A percentile compares a stretch with the other conserved stretches of the same genome.
phyloP scores from a whole-genome alignment of 495 filamentous ascomycete genomes.

The Pyrenula massariospora region DNA sequence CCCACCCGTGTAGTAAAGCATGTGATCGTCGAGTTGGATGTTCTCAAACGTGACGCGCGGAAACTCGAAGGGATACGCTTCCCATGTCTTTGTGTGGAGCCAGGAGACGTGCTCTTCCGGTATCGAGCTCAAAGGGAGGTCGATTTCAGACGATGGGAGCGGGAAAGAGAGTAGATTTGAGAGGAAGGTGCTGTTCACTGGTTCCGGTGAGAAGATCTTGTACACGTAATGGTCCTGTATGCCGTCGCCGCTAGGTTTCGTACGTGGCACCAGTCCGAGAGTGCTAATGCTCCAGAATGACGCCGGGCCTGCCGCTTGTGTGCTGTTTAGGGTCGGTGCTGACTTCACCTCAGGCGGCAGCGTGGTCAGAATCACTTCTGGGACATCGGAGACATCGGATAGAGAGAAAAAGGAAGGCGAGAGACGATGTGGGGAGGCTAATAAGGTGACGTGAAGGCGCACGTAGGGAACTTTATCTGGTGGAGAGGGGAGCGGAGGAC shows the following conservation, averaged over 20 bases:
- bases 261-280: conserved; percentile 50
- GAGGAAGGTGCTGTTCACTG: conserved; percentile 52
- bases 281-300: conserved; percentile 85
- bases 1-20: conserved; percentile 79
- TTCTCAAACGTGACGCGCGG: conserved; percentile 86
- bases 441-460: conserved; percentile 74
- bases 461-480: conserved; percentile 75
- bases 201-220: conserved; percentile 84
- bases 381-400: conserved; percentile 36
- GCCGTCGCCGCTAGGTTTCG: conserved; percentile 25
- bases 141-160: conserved; percentile 17
- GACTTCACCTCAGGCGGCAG: conserved; percentile 46
- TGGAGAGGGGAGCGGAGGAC: conserved; percentile 34
- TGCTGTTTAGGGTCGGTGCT: conserved; percentile 15
- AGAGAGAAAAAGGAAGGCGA: conserved; percentile 62
- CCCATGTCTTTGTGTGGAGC: conserved; percentile 66
- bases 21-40: conserved; percentile 41
- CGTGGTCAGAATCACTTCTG: conserved; percentile 72
- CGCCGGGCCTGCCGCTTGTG: conserved; percentile 51
- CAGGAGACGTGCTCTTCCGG: conserved; percentile 52
- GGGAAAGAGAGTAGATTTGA: conserved; percentile 25
- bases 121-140: conserved; percentile 10
- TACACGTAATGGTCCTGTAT: conserved; percentile 64
- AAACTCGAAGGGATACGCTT: conserved; percentile 72
- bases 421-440: conserved; percentile 62